phyloP scores from a whole-genome alignment of 805 yeast species.

The Tetrapisispora nanseiensis region DNA sequence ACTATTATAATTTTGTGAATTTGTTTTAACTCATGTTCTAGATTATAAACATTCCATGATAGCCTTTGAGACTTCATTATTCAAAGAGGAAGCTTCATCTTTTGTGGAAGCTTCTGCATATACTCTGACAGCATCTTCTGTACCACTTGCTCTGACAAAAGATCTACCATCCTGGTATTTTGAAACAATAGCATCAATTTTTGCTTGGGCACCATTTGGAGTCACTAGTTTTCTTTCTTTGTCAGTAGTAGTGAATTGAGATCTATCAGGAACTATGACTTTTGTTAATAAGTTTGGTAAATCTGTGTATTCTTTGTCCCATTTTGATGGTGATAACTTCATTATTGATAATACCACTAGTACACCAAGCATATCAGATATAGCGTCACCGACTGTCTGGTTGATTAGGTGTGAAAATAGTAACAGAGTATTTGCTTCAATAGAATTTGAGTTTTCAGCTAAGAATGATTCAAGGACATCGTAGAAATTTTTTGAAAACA shows the following conservation, averaged over 20 bases:
- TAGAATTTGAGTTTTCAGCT: constrained; percentile 30
- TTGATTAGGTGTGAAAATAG: constrained; percentile 67
- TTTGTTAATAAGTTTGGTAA: constrained; percentile 80
- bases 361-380: constrained; percentile 80
- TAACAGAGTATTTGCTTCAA: constrained; percentile 45
- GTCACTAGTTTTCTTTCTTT: constrained; percentile 76
- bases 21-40: no score
- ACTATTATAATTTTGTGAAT: no score
- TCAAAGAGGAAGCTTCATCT: constrained; percentile 39
- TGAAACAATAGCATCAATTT: constrained; percentile 57
- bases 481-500: constrained; percentile 52
- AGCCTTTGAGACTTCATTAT: constrained; percentile 32
- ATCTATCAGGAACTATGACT: constrained; percentile 75
- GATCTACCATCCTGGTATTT: constrained; percentile 59
- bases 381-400: constrained; percentile 98
- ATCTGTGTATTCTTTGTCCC: constrained; percentile 74
- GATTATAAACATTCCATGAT: constrained; percentile 16
- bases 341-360: constrained; percentile 51
- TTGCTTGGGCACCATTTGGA: constrained; percentile 68
- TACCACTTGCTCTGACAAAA: constrained; percentile 94
- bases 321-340: constrained; percentile 49
- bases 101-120: constrained; percentile 75
- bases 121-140: constrained; percentile 94
- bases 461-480: constrained; percentile 31
- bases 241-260: constrained; percentile 70